Conservation (phyloP, 352 stramenopile species). For the Phytophthora tubulina region DNA sequence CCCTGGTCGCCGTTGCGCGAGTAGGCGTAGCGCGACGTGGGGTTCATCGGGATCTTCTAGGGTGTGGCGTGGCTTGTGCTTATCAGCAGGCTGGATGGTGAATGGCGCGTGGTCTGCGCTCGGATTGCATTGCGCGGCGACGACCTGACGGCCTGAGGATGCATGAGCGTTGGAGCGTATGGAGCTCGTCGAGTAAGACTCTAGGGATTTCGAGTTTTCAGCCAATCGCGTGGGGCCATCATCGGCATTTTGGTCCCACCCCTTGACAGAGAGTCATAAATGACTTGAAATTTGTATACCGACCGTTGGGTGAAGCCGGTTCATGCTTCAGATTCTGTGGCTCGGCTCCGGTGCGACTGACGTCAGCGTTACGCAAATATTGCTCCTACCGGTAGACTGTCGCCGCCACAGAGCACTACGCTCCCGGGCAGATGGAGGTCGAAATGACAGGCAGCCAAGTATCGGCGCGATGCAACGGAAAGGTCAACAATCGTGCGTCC, state of each 20-base stretch:
- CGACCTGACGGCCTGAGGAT: slow-evolving; percentile 28
- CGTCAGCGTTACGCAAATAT: slow-evolving; percentile 38
- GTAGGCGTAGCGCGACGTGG: slow-evolving; percentile 71
- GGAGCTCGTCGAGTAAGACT: slow-evolving; percentile 38
- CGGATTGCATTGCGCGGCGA: neutral
- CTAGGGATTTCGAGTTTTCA: slow-evolving; percentile 19
- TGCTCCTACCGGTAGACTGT: slow-evolving; percentile 8
- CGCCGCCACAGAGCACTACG: slow-evolving; percentile 4
- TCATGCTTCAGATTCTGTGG: slow-evolving; percentile 27
- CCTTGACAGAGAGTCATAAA: slow-evolving; percentile 34
- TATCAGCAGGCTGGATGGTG: slow-evolving; percentile 28
- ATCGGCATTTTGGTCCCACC: slow-evolving; percentile 33
- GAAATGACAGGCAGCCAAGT: slow-evolving; percentile 16
- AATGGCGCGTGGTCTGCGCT: slow-evolving; percentile 27
- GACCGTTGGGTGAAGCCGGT: slow-evolving; percentile 18
- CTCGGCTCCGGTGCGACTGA: slow-evolving; percentile 6
- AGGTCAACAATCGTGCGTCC: slow-evolving; percentile 17
- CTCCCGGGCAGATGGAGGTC: slow-evolving; percentile 1
- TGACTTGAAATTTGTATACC: slow-evolving; percentile 33
- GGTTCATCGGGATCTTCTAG: slow-evolving; percentile 51
- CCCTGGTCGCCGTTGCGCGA: slow-evolving; percentile 79
- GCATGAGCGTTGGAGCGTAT: slow-evolving; percentile 6
- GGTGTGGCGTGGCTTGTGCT: slow-evolving; percentile 13
- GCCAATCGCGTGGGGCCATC: slow-evolving; percentile 14
- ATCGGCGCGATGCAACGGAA: slow-evolving; percentile 14